phyloP scores from a whole-genome alignment of 345 rosid genomes.

The Lumnitzera racemosa region DNA sequence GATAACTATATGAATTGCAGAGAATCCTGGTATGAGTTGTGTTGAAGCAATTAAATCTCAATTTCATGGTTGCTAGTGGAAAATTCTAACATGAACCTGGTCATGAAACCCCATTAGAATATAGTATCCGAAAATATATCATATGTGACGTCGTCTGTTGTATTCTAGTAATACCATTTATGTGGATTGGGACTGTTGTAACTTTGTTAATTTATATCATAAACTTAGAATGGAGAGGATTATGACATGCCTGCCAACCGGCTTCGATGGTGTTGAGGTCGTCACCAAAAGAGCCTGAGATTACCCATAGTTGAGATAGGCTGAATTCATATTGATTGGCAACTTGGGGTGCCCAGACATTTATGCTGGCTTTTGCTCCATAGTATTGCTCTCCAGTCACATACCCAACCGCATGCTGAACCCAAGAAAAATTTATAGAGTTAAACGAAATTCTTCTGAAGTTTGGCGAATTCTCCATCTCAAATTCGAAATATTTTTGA shows the following conservation, averaged over 20 bases:
- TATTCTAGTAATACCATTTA: too few relatives aligned
- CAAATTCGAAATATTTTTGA: too few relatives aligned
- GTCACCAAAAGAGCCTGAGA: constrained; percentile 82
- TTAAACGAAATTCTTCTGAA: too few relatives aligned
- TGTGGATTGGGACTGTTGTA: too few relatives aligned
- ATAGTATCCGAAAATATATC: too few relatives aligned
- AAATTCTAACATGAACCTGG: too few relatives aligned
- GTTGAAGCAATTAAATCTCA: background rate
- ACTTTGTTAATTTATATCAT: too few relatives aligned
- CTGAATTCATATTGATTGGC: constrained; percentile 77
- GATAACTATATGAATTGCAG: too few relatives aligned
- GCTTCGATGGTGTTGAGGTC: constrained; percentile 99
- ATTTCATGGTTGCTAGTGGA: too few relatives aligned
- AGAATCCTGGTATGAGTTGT: background rate
- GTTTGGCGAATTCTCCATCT: too few relatives aligned
- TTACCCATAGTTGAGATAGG: constrained; percentile 92
- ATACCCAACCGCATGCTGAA: constrained; percentile 95
- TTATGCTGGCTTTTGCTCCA: constrained; percentile 95
- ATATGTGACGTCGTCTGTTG: too few relatives aligned
- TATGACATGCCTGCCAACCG: constrained; percentile 80
- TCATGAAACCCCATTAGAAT: too few relatives aligned
- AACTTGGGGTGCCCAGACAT: constrained; percentile 93
- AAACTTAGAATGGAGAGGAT: background rate
- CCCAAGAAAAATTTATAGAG: background rate
- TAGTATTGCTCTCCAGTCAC: constrained; percentile 76